Percentiles rank a stretch among this genome's conserved stretches.
Conservation (phyloP, 148 eudicot species). For the Spergularia bocconei region DNA sequence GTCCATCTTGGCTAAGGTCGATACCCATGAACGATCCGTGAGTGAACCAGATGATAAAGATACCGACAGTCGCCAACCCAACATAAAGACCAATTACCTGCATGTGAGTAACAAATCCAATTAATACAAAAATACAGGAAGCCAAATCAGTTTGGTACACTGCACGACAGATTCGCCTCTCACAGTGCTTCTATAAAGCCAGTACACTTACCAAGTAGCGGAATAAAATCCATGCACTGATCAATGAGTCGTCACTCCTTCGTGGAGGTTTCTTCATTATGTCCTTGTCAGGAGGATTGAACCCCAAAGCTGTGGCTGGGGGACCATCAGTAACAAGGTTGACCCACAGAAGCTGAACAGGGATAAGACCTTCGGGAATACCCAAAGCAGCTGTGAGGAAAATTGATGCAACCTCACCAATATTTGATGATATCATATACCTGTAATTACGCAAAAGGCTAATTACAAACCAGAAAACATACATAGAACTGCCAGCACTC, state of each 20-base stretch:
- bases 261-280: slow-evolving; percentile 89
- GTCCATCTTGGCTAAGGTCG: slow-evolving; percentile 68
- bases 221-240: slow-evolving; percentile 78
- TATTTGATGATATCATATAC: slow-evolving; percentile 83
- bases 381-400: slow-evolving; percentile 90
- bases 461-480: not conserved
- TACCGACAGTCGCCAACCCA: slow-evolving; percentile 66
- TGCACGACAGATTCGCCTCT: not conserved
- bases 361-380: slow-evolving; percentile 89
- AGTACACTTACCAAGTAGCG: slow-evolving; percentile 66
- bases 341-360: slow-evolving; percentile 97
- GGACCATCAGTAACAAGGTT: slow-evolving; percentile 96
- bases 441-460: slow-evolving; percentile 29
- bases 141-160: not conserved
- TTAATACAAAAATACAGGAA: not conserved
- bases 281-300: slow-evolving; percentile 92
- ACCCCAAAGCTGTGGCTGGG: slow-evolving; percentile 96
- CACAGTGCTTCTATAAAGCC: not conserved
- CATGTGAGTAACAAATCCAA: slow-evolving; percentile 19
- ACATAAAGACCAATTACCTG: slow-evolving; percentile 74
- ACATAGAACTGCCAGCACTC: not conserved
- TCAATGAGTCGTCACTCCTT: slow-evolving; percentile 79
- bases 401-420: slow-evolving; percentile 75
- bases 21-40: slow-evolving; percentile 64
- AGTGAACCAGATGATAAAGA: slow-evolving; percentile 71